These are phyloP conservation scores for Sphenostylis stenocarpa DNA, from an alignment of 306 rosid species.

Conservation along the genomic window DNA sequence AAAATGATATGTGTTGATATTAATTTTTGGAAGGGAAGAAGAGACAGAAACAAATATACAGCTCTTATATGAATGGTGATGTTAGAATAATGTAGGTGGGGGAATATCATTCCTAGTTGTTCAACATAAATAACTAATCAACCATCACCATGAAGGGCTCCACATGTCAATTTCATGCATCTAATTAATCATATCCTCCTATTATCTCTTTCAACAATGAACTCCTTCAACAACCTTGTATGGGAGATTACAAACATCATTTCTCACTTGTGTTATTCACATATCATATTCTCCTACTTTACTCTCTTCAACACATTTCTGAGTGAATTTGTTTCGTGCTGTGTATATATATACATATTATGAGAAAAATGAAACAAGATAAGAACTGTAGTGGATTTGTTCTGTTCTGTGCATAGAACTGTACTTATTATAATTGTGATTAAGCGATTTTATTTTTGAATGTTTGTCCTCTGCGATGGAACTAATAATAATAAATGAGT, in stretches of 20 bases:
- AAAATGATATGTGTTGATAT: background rate
- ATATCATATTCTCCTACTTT: conserved; percentile 28
- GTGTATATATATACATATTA: too few species aligned
- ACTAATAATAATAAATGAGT: conserved; percentile 12
- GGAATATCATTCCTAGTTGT: conserved; percentile 33
- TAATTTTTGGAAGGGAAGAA: conserved; percentile 19
- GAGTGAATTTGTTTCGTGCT: background rate
- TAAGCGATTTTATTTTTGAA: background rate
- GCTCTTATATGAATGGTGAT: conserved; percentile 12
- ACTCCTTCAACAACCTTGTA: background rate
- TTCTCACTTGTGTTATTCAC: conserved; percentile 14
- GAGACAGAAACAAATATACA: background rate
- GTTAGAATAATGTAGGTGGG: conserved; percentile 33
- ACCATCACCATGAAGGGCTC: conserved; percentile 33
- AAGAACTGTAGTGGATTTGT: background rate
- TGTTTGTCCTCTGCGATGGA: background rate
- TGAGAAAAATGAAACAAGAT: too few species aligned
- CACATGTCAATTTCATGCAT: conserved; percentile 25
- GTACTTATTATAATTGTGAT: background rate
- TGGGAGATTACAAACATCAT: conserved; percentile 8
- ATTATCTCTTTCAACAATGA: background rate
- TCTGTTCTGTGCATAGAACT: background rate
- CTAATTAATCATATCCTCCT: background rate
- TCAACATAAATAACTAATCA: conserved; percentile 26
- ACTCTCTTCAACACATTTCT: background rate